Base-by-base conservation (phyloP, 768 basidiomycete species). In the Grammothele lineata region DNA sequence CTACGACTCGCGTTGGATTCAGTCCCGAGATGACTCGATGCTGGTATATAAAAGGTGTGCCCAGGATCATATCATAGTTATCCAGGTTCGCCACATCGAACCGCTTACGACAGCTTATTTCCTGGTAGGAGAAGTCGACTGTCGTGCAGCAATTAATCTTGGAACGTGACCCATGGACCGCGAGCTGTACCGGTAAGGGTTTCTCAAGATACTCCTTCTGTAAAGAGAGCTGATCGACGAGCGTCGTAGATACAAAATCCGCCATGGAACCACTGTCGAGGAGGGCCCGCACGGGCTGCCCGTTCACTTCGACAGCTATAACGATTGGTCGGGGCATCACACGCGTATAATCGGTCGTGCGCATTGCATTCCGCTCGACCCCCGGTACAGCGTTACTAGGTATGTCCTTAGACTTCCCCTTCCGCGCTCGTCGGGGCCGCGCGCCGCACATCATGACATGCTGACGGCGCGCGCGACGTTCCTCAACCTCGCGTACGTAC, bases 121-220 rank as follows among this genome's bases (percentile, higher is more conserved):
- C 19, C 47, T 73, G 67, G 51, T 73, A 75, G 8, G 54, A 30
- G 3, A 75, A 27, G 3, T 55, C 8, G 0, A 54, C 68, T 3
- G 25, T 45, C 0, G 62, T 51, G 0, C 57, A 38, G 19, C 25
- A 59, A 40, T 68, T 73, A 0, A 76, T 57, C 40, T 67, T 66
- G 0, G 70, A 62, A 0, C 64, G 39, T 0, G 73, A 76, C 0
- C 73, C 76, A 25, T 70, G 65, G 0, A 71, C 67, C 0, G 73
- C 74, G 0, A 78, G 53, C 14, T 71, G 68, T 0, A 75, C 37
- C 0, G 60, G 45, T 2, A 75, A 18, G 2, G 67, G 72, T 22
- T 61, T 60, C 0, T 40, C 59, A 1, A 75, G 51, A 10, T 55
- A 48, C 0, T 51, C 46, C 1, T 43, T 47, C 23, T 56, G 45